Evolutionary conservation across 345 rosid genomes (phyloP).

Genomic region (Physaria fendleri): DNA sequence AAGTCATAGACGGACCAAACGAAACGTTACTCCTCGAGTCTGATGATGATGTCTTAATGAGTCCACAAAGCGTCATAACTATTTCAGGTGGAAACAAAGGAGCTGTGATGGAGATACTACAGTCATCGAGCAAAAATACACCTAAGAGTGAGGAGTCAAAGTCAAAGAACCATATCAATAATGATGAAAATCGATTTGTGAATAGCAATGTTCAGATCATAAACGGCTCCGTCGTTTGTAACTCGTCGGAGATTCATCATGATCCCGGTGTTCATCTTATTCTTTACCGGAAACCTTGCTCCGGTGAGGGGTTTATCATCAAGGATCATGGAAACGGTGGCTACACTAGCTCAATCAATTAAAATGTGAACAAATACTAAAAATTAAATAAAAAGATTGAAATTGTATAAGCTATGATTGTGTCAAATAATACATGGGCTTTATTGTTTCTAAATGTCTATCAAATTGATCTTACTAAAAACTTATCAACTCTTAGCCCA

Average conservation of each 20-base stretch:
- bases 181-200: constrained; percentile 32
- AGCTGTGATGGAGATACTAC: constrained; percentile 59
- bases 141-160: background rate
- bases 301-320: constrained; percentile 31
- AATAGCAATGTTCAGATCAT: constrained; percentile 78
- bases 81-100: constrained; percentile 83
- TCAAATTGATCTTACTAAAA: background rate
- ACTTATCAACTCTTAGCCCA: background rate
- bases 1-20: constrained; percentile 6
- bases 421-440: background rate
- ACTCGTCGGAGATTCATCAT: constrained; percentile 49
- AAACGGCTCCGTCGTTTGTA: constrained; percentile 64
- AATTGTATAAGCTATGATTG: background rate
- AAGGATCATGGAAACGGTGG: constrained; percentile 40
- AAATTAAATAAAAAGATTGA: background rate
- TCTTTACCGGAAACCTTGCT: constrained; percentile 37
- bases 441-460: background rate
- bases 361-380: background rate
- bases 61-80: constrained; percentile 46
- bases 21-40: constrained; percentile 24
- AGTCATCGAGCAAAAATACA: background rate
- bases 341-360: constrained; percentile 25
- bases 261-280: constrained; percentile 75
- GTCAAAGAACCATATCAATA: constrained; percentile 5
- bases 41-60: constrained; percentile 30